Evolutionary conservation across 2,329 filamentous ascomycete species (phyloP).

Genomic region (Ophiobolus disseminans): DNA sequence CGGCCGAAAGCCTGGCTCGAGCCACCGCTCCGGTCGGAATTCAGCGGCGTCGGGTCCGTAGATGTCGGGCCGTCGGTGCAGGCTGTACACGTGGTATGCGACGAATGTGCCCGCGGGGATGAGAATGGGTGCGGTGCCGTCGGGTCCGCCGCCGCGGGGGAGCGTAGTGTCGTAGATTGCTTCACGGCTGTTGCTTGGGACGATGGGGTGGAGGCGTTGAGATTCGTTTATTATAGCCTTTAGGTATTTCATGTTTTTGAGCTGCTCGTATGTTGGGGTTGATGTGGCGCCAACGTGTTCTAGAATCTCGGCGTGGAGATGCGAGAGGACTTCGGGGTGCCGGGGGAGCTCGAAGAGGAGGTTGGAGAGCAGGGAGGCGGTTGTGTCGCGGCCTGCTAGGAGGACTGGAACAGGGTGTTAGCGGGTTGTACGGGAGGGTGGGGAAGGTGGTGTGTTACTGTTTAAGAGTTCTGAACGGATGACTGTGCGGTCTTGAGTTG

Average conservation of each 20-base stretch:
- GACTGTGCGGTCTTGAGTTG: conserved; percentile 17
- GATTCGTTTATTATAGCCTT: conserved; percentile 39
- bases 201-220: conserved; percentile 39
- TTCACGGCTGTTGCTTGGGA: conserved; percentile 39
- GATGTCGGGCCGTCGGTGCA: conserved; percentile 41
- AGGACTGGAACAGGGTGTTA: too few species aligned
- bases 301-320: conserved; percentile 45
- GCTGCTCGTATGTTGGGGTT: conserved; percentile 29
- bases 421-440: too few species aligned
- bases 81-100: conserved; percentile 22
- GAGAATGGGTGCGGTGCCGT: conserved; percentile 33
- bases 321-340: conserved; percentile 39
- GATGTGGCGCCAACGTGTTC: conserved; percentile 57
- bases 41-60: conserved; percentile 41
- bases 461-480: conserved; percentile 43
- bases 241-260: conserved; percentile 42
- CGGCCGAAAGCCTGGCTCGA: conserved; percentile 26
- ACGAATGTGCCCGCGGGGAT: conserved; percentile 35
- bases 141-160: conserved; percentile 38
- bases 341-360: conserved; percentile 47
- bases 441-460: too few species aligned
- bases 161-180: conserved; percentile 37
- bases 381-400: conserved; percentile 46
- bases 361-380: conserved; percentile 38
- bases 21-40: conserved; percentile 47